Base-by-base conservation (phyloP, 345 rosid genomes). In the Murraya paniculata region DNA sequence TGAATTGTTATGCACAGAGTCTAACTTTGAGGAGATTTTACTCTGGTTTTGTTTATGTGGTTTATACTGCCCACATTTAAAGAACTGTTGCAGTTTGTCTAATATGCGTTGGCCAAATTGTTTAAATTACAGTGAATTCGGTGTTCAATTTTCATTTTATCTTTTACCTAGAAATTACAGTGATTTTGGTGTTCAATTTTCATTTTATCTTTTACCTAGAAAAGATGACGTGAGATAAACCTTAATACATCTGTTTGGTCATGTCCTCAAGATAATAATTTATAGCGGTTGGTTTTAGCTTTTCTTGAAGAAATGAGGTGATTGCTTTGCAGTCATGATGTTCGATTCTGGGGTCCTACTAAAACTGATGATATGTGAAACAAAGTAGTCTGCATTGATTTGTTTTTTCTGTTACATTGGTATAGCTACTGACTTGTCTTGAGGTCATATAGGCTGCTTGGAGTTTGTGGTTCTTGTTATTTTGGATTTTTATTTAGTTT, bases 401-500 rank as follows among this genome's bases (percentile, higher is more conserved):
- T 53, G 57, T 53, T 18, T 53, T 19, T 19, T 73, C n/a, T 11
- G 35, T 31, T 57, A 38, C 19, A 41, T 73, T 60, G 64, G 36
- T 24, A 2, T 33, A 21, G 38, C 61, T 24, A 36, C 25, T 16
- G 31, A 60, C 35, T 22, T 38, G 16, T 73, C 16, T 60, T 38
- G 68, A 59, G 61, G 24, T 25, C 9, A 36, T 25, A 3, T 16
- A 73, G 9, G 33, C 64, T 27, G 48, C 57, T 18, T 53, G 7
- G 57, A 53, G 7, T 53, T 18, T 53, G 22, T 19, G 57, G 56
- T 16, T 53, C 22, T 53, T 53, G 57, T 53, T 53, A 53, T 53
- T 53, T 53, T 74, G 48, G 76, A 36, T 57, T 56, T 56, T 72
- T 28, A 33, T 72, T 31, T 56, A 21, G 55, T 41, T 73, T 35